These are phyloP conservation scores for Phaeotremella fagi DNA, from an alignment of 768 basidiomycete genomes.

Conservation along the genomic window DNA sequence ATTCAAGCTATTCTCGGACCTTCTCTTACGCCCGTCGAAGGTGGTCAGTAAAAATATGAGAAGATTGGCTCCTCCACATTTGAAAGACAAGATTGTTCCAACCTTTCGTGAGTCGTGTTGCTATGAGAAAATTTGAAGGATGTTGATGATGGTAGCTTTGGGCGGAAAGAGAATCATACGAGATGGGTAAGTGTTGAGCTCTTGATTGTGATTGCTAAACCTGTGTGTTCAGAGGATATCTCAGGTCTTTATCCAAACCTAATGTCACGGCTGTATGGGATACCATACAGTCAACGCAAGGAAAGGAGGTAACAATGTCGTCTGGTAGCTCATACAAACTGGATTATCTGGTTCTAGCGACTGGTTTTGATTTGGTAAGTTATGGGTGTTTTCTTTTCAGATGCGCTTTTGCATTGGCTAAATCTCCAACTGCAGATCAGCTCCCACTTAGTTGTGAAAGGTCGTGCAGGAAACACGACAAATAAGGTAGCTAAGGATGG, in stretches of 20 bases:
- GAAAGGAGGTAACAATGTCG: background rate
- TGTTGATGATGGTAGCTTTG: too few relatives aligned
- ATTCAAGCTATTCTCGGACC: too few relatives aligned
- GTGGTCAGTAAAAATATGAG: constrained; percentile 8
- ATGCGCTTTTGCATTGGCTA: background rate
- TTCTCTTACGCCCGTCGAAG: too few relatives aligned
- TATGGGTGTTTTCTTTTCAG: background rate
- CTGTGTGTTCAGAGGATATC: constrained; percentile 8
- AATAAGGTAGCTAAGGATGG: background rate
- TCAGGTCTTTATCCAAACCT: constrained; percentile 11
- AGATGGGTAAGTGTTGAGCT: constrained; percentile 11
- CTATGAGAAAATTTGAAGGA: background rate
- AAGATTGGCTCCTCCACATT: constrained; percentile 12
- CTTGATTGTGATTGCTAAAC: background rate
- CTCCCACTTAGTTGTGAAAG: background rate
- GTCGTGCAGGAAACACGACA: background rate
- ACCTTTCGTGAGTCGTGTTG: constrained; percentile 14
- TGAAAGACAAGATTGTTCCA: constrained; percentile 11
- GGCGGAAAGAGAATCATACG: constrained; percentile 17
- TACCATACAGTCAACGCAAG: constrained; percentile 5
- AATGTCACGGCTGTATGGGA: constrained; percentile 19
- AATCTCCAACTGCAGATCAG: background rate
- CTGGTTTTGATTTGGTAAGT: constrained; percentile 27
- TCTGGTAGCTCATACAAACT: constrained; percentile 1
- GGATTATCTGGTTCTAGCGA: constrained; percentile 23